A percentile compares a stretch with the other conserved stretches of the same genome.
These are phyloP conservation scores for Sesbania bispinosa DNA, from an alignment of 306 rosid species.

Conservation along the genomic window DNA sequence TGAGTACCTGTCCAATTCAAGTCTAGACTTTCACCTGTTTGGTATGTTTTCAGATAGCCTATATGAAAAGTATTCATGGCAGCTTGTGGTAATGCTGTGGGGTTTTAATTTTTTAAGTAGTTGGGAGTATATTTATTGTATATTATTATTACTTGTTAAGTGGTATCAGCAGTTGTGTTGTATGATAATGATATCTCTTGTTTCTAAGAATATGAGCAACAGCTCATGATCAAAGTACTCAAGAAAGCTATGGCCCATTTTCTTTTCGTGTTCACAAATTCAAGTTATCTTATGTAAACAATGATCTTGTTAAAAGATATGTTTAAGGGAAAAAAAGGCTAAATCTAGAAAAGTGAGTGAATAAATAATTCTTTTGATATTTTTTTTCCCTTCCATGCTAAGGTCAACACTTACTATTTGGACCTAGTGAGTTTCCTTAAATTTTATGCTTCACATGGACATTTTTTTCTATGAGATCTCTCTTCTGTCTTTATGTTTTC, in stretches of 20 bases:
- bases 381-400: too few relatives aligned
- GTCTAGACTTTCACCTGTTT: slow-evolving; percentile 48
- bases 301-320: too few relatives aligned
- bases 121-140: not conserved
- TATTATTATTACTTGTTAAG: not conserved
- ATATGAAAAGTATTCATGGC: not conserved
- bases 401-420: too few relatives aligned
- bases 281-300: too few relatives aligned
- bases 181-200: not conserved
- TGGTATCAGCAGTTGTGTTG: too few relatives aligned
- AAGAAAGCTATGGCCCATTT: not conserved
- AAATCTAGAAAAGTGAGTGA: too few relatives aligned
- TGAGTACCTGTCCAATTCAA: slow-evolving; percentile 50
- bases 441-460: too few relatives aligned
- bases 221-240: not conserved
- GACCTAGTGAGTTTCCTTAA: not conserved
- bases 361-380: too few relatives aligned
- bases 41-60: slow-evolving; percentile 23
- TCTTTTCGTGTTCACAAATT: too few relatives aligned
- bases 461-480: too few relatives aligned
- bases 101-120: not conserved
- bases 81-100: not conserved
- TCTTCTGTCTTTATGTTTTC: not conserved
- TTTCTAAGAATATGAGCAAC: not conserved
- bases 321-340: too few relatives aligned